phyloP scores from a whole-genome alignment of 208 protist genomes.

The Wallacemonas rigidus region DNA sequence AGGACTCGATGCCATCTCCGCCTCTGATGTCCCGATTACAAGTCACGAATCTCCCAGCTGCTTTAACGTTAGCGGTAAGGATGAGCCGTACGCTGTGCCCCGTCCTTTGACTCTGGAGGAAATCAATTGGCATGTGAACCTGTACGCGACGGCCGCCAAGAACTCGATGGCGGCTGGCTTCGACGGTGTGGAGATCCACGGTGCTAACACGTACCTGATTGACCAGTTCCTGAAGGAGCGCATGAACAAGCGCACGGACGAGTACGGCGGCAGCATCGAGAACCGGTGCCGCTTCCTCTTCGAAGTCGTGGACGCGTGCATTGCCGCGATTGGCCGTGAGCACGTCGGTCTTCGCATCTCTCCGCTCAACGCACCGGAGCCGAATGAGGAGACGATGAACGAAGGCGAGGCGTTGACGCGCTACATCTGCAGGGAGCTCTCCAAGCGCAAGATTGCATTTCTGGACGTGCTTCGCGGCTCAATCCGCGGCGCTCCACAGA shows the following conservation, averaged over 20 bases:
- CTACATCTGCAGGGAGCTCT: slow-evolving; percentile 58
- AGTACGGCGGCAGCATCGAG: slow-evolving; percentile 89
- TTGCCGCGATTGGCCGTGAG: slow-evolving; percentile 36
- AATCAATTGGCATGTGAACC: slow-evolving; percentile 48
- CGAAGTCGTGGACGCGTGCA: slow-evolving; percentile 73
- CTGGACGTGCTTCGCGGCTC: slow-evolving; percentile 47
- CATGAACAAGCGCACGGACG: slow-evolving; percentile 79
- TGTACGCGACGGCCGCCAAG: slow-evolving; percentile 68
- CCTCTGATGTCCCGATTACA: slow-evolving; percentile 27
- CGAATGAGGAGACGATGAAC: too few species aligned
- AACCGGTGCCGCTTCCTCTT: slow-evolving; percentile 73
- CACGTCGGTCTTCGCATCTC: slow-evolving; percentile 61
- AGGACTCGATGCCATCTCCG: slow-evolving; percentile 27
- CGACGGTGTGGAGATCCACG: slow-evolving; percentile 92
- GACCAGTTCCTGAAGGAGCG: slow-evolving; percentile 72
- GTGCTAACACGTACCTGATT: slow-evolving; percentile 90
- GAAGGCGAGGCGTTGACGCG: slow-evolving; percentile 40
- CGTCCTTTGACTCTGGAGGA: slow-evolving; percentile 65
- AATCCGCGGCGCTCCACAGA: too few species aligned
- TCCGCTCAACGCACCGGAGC: too few species aligned
- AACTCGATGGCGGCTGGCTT: slow-evolving; percentile 83
- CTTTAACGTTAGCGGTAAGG: slow-evolving; percentile 26
- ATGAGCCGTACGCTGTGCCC: slow-evolving; percentile 32
- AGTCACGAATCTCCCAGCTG: slow-evolving; percentile 23
- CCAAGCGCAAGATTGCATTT: slow-evolving; percentile 45